A percentile compares a stretch with the other conserved stretches of the same genome.
Evolutionary conservation across 2,329 filamentous ascomycete species (phyloP).

Genomic region (Penicillium sp.): DNA sequence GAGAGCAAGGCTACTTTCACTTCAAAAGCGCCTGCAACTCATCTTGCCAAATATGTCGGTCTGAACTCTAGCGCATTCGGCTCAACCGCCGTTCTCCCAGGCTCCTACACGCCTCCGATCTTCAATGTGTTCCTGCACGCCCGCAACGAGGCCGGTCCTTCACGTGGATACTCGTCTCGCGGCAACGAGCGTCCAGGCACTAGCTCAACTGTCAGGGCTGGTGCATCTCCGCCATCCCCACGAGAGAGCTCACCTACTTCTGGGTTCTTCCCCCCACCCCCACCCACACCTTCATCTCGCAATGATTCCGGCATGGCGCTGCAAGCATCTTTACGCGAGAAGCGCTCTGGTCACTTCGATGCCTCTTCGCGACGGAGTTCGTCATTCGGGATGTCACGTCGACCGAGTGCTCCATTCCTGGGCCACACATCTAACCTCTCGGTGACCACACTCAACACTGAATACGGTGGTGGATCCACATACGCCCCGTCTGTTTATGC

Average conservation of each 20-base stretch:
- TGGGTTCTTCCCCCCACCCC: slow-evolving; percentile 72
- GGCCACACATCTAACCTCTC: slow-evolving; percentile 56
- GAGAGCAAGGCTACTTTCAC: slow-evolving; percentile 83
- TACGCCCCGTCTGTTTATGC: slow-evolving; percentile 55
- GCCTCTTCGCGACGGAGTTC: slow-evolving; percentile 81
- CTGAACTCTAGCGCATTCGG: slow-evolving; percentile 89
- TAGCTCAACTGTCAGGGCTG: slow-evolving; percentile 56
- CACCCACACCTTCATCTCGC: slow-evolving; percentile 77
- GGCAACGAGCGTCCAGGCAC: slow-evolving; percentile 73
- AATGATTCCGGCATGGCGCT: slow-evolving; percentile 91
- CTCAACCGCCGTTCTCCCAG: slow-evolving; percentile 57
- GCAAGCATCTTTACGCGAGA: slow-evolving; percentile 84
- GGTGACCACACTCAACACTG: slow-evolving; percentile 48
- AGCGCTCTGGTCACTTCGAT: slow-evolving; percentile 91
- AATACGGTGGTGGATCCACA: slow-evolving; percentile 40
- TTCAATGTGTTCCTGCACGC: slow-evolving; percentile 91
- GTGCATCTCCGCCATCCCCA: slow-evolving; percentile 58
- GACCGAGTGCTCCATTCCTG: slow-evolving; percentile 72
- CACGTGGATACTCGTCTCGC: slow-evolving; percentile 44
- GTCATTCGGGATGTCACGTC: slow-evolving; percentile 77
- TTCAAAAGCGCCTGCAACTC: slow-evolving; percentile 67
- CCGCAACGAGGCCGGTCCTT: slow-evolving; percentile 61
- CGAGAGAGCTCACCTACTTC: slow-evolving; percentile 72
- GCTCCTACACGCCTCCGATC: slow-evolving; percentile 63
- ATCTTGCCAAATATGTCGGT: slow-evolving; percentile 80